Conservation (phyloP, 352 stramenopile genomes). For the Globisporangium echinulatum region DNA sequence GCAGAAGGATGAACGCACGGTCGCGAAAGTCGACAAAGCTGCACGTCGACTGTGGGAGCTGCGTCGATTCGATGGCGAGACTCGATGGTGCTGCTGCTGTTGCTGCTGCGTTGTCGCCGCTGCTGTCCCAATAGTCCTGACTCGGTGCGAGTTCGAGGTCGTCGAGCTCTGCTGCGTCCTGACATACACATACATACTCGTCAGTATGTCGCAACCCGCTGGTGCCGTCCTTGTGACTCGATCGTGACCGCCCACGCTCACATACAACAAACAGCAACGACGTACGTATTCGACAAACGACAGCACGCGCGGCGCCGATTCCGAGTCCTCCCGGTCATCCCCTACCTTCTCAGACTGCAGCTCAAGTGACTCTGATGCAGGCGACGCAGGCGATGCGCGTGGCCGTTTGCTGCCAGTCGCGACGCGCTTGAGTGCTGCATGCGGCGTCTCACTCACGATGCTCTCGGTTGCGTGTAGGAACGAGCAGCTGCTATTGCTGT, state of each 20-base stretch:
- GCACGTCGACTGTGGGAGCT: slow-evolving; percentile 5
- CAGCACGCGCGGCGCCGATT: slow-evolving; percentile 11
- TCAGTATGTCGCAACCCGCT: no score
- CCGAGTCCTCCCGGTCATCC: neutral
- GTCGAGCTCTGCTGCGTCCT: slow-evolving; percentile 17
- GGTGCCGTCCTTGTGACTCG: no score
- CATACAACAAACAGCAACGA: neutral
- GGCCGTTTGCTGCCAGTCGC: neutral
- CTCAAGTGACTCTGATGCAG: neutral
- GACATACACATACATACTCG: neutral
- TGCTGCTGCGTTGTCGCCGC: neutral
- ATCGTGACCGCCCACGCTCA: neutral
- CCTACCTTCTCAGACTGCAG: no score
- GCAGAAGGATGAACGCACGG: slow-evolving; percentile 1
- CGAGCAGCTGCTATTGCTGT: neutral
- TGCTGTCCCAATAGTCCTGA: slow-evolving; percentile 16
- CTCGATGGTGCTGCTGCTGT: neutral
- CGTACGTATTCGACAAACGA: slow-evolving; percentile 18
- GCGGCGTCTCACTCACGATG: slow-evolving; percentile 5
- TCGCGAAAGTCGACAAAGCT: slow-evolving; percentile 17
- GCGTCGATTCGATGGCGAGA: slow-evolving; percentile 1
- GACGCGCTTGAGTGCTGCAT: slow-evolving; percentile 1
- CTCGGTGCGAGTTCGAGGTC: slow-evolving; percentile 9
- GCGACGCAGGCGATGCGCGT: neutral
- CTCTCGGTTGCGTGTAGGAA: neutral